These are phyloP conservation scores for Metarhizium anisopliae DNA, from an alignment of 2,329 filamentous ascomycete species.

Conservation along the genomic window DNA sequence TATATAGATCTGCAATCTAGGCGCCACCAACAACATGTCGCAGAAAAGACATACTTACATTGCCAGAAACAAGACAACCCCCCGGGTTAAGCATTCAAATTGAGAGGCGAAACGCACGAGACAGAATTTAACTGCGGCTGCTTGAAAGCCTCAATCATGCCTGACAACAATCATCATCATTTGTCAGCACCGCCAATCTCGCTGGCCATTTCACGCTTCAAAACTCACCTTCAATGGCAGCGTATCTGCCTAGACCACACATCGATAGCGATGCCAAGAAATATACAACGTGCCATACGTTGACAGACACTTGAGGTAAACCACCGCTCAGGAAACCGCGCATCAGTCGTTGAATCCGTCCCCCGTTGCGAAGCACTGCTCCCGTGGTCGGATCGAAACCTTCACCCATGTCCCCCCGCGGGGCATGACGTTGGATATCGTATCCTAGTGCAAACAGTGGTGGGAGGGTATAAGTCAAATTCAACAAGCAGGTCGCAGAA, in stretches of 20 bases:
- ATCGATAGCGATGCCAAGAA: conserved; percentile 9
- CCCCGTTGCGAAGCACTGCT: neutral
- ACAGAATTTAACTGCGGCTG: conserved; percentile 12
- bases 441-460: conserved; percentile 20
- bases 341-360: conserved; percentile 2
- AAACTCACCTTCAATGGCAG: conserved; percentile 6
- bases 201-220: neutral
- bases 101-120: conserved; percentile 10
- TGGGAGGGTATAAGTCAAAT: conserved; percentile 52
- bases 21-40: no score
- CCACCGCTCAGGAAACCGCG: neutral
- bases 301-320: conserved; percentile 3
- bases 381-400: conserved; percentile 7
- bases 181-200: neutral
- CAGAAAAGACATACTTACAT: no score
- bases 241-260: conserved; percentile 8
- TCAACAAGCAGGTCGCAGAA: conserved; percentile 44
- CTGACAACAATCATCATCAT: neutral
- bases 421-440: conserved; percentile 11
- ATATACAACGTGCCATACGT: conserved; percentile 7
- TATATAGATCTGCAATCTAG: no score
- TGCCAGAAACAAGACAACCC: no score
- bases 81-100: conserved; percentile 3
- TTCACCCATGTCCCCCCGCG: conserved; percentile 8
- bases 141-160: conserved; percentile 9